phyloP scores from a whole-genome alignment of 1,284 basidiomycete genomes.

The Apiotrichum porosum region DNA sequence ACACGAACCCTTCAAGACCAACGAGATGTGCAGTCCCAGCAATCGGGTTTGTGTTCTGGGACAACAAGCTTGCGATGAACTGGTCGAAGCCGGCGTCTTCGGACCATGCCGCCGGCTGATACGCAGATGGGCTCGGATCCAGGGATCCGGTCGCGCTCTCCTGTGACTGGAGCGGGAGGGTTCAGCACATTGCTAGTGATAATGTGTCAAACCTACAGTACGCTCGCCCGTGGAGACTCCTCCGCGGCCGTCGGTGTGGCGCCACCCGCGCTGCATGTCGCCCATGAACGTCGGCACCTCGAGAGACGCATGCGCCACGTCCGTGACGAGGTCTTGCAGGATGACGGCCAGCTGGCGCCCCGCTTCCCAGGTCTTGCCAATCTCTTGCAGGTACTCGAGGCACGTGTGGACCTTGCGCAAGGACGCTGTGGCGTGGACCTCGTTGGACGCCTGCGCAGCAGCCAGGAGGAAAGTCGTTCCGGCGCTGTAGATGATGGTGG shows the following conservation, averaged over 20 bases:
- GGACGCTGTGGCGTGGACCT: conserved; percentile 1
- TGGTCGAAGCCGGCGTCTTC: background rate
- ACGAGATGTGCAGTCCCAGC: background rate
- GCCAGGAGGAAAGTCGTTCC: conserved; percentile 51
- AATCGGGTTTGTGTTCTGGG: background rate
- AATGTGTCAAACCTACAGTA: no score
- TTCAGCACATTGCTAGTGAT: no score
- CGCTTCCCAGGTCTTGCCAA: conserved; percentile 9
- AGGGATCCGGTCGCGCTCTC: background rate
- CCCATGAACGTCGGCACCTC: conserved; percentile 4
- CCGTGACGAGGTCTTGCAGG: conserved; percentile 7
- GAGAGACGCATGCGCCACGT: conserved; percentile 4
- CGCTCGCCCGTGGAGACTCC: no score
- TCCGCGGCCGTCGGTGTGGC: no score
- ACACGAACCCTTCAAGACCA: background rate
- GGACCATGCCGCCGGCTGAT: background rate
- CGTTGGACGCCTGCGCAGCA: conserved; percentile 7
- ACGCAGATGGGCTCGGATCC: background rate
- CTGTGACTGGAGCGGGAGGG: no score
- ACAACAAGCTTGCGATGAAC: conserved; percentile 3
- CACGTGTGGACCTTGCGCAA: conserved; percentile 9
- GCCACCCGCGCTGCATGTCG: background rate
- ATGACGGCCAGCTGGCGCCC: conserved; percentile 9
- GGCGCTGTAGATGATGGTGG: conserved; percentile 62
- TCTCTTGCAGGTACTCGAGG: conserved; percentile 3